Conservation (phyloP, 2,329 filamentous ascomycete species). For the Fusarium clavum region DNA sequence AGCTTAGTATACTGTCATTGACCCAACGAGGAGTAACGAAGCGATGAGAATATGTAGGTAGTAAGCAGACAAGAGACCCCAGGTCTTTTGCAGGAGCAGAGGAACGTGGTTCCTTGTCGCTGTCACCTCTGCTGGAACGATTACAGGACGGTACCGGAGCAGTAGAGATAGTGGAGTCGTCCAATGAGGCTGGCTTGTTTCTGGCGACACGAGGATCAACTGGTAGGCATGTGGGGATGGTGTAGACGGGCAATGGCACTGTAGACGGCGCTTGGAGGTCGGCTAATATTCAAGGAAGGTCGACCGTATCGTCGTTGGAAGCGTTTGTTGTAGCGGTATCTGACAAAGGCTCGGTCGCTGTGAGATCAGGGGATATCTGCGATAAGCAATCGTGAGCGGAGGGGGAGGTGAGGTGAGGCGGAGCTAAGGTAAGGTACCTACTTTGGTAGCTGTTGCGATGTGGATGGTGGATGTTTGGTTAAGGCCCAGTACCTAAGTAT, state of each 20-base stretch:
- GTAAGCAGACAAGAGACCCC: conserved; percentile 26
- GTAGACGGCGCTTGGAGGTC: conserved; percentile 41
- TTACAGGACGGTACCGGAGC: conserved; percentile 39
- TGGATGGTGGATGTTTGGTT: conserved; percentile 24
- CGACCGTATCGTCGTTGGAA: conserved; percentile 20
- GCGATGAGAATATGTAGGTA: conserved; percentile 24
- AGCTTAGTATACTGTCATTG: conserved; percentile 48
- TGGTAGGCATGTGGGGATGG: conserved; percentile 48
- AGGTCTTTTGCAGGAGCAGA: conserved; percentile 27
- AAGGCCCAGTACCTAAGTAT: not conserved
- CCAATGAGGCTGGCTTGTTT: conserved; percentile 46
- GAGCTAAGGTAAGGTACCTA: conserved; percentile 38
- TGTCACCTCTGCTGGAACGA: conserved; percentile 34
- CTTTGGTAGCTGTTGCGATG: conserved; percentile 34
- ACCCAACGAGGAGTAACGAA: conserved; percentile 35
- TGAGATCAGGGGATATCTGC: conserved; percentile 18
- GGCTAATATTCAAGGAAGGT: conserved; percentile 27
- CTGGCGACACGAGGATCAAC: conserved; percentile 46
- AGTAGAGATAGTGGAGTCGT: conserved; percentile 45
- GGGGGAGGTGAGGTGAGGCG: conserved; percentile 31
- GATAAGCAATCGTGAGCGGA: conserved; percentile 40
- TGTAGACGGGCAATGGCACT: conserved; percentile 40
- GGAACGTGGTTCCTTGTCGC: conserved; percentile 28
- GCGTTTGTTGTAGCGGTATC: conserved; percentile 13
- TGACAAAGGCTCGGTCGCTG: conserved; percentile 6